Percentiles rank a stretch among this genome's conserved stretches.
phyloP scores from a whole-genome alignment of 139 green algal species.

The Chlorella sp. region DNA sequence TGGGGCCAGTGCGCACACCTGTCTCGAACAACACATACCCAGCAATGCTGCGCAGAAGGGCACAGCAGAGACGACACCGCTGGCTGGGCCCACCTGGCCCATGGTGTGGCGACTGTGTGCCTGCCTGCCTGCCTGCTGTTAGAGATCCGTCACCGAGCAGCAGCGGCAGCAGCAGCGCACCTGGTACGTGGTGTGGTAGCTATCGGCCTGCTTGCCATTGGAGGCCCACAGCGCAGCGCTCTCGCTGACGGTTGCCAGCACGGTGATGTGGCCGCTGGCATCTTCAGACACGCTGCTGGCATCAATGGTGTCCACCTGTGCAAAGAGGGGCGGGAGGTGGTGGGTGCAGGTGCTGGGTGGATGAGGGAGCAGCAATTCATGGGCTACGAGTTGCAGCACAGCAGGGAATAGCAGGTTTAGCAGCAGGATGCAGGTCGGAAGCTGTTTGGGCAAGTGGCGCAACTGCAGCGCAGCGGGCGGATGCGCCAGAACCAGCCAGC shows the following conservation, averaged over 20 bases:
- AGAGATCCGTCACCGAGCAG: not conserved
- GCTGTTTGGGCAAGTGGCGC: not conserved
- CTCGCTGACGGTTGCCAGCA: constrained; percentile 41
- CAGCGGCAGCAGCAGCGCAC: not conserved
- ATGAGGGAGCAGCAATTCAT: not conserved
- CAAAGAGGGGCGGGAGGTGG: not conserved
- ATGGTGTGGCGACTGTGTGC: not conserved
- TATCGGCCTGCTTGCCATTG: constrained; percentile 41
- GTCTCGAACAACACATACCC: not conserved
- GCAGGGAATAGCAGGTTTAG: not conserved
- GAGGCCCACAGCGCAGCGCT: constrained; percentile 40
- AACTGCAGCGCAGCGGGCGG: constrained; percentile 4
- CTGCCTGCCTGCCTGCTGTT: not conserved
- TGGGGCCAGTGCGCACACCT: too few relatives aligned
- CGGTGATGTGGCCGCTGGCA: constrained; percentile 1
- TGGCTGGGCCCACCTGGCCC: not conserved
- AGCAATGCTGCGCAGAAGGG: not conserved
- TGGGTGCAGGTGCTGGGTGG: too few relatives aligned
- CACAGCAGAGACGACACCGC: too few relatives aligned
- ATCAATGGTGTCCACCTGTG: constrained; percentile 1
- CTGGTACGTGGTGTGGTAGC: constrained; percentile 43
- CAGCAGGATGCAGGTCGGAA: not conserved
- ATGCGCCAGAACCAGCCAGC: constrained; percentile 73
- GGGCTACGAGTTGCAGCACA: not conserved
- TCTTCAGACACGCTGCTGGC: not conserved